Evolutionary conservation across 257 asterid genomes (phyloP).

Genomic region (Cruciata laevipes): DNA sequence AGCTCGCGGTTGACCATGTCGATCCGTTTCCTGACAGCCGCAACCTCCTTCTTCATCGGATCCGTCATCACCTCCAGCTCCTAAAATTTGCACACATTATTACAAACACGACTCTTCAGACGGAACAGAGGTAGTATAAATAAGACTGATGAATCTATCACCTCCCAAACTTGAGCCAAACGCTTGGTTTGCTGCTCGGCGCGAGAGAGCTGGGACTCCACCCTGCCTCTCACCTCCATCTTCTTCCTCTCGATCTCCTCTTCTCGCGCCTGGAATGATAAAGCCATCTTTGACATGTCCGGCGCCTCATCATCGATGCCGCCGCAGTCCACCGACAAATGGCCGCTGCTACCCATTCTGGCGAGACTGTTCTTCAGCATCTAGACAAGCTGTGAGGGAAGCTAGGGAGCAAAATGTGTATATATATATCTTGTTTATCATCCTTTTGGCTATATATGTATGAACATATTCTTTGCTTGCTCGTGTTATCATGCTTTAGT

Average conservation of each 20-base stretch:
- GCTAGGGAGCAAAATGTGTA: background rate
- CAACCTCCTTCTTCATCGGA: constrained; percentile 86
- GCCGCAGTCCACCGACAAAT: constrained; percentile 34
- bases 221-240: constrained; percentile 56
- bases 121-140: background rate
- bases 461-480: constrained; percentile 1
- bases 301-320: constrained; percentile 48
- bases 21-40: constrained; percentile 54
- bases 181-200: constrained; percentile 69
- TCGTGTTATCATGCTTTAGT: constrained; percentile 56
- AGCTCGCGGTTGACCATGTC: constrained; percentile 67
- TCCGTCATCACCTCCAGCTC: constrained; percentile 81
- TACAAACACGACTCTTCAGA: background rate
- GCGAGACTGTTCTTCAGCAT: constrained; percentile 8
- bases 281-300: constrained; percentile 50
- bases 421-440: background rate
- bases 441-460: background rate
- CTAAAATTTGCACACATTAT: constrained; percentile 20
- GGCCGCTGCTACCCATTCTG: constrained; percentile 54
- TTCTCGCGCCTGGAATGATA: constrained; percentile 58
- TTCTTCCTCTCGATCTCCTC: constrained; percentile 79
- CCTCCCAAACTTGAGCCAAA: constrained; percentile 78
- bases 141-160: constrained; percentile 14
- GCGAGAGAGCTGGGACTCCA: constrained; percentile 69
- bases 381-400: background rate